Evolutionary conservation across 2,329 filamentous ascomycete genomes (phyloP).

Genomic region (Botrytis aclada): DNA sequence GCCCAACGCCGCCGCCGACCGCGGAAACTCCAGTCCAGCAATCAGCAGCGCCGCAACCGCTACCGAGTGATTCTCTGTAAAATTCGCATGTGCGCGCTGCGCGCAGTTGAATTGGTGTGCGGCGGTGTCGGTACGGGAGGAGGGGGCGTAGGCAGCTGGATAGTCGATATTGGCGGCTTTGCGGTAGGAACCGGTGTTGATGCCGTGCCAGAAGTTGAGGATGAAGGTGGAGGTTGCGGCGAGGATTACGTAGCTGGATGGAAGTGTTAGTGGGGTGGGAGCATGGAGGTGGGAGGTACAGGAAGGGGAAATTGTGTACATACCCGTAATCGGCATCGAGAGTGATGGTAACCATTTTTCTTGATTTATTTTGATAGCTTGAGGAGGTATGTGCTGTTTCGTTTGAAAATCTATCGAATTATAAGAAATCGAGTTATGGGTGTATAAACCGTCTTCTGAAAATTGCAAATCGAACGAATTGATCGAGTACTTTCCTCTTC

Average conservation of each 20-base stretch:
- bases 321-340: slow-evolving; percentile 37
- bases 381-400: not conserved
- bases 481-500: not conserved
- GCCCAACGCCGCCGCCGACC: slow-evolving; percentile 49
- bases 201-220: slow-evolving; percentile 52
- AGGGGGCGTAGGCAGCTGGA: slow-evolving; percentile 51
- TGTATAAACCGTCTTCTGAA: not conserved
- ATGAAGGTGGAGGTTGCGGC: slow-evolving; percentile 56
- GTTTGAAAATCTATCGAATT: not conserved
- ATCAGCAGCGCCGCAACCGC: slow-evolving; percentile 53
- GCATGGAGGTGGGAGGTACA: not conserved
- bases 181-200: slow-evolving; percentile 49
- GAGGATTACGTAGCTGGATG: slow-evolving; percentile 59
- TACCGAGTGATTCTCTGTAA: slow-evolving; percentile 57
- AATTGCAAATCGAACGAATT: not conserved
- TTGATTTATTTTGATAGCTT: not conserved
- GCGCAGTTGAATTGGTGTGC: slow-evolving; percentile 61
- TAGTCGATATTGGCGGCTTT: slow-evolving; percentile 54
- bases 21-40: slow-evolving; percentile 54
- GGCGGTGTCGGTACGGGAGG: slow-evolving; percentile 33
- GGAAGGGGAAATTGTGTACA: slow-evolving; percentile 5
- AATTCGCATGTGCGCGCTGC: slow-evolving; percentile 62
- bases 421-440: not conserved
- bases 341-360: slow-evolving; percentile 33
- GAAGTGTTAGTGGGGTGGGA: slow-evolving; percentile 41